phyloP scores from a whole-genome alignment of 2,329 filamentous ascomycete genomes.

The Pyricularia grisea region DNA sequence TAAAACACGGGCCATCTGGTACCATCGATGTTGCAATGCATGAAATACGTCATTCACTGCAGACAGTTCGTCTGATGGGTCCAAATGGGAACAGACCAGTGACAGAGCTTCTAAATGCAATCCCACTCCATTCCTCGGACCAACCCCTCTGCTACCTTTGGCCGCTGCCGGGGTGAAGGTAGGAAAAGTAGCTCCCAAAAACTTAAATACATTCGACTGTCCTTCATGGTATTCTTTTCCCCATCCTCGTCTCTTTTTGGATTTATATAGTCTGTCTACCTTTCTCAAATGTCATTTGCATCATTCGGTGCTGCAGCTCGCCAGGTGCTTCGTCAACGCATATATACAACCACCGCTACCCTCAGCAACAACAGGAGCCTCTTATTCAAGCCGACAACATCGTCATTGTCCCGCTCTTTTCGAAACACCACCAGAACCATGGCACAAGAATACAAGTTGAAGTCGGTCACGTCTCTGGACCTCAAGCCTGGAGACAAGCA shows the following conservation, averaged over 20 bases:
- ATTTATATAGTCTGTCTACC: neutral
- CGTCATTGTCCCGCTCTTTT: neutral
- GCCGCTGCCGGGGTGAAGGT: neutral
- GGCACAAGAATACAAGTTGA: conserved; percentile 59
- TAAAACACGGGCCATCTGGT: neutral
- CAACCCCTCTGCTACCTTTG: neutral
- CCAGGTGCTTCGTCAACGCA: neutral
- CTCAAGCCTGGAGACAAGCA: conserved; percentile 75
- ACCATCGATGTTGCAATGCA: neutral
- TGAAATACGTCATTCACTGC: neutral
- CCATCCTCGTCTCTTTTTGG: neutral
- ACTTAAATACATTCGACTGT: neutral
- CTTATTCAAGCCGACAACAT: neutral
- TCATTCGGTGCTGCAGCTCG: neutral
- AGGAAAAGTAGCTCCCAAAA: neutral
- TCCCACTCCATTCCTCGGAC: neutral
- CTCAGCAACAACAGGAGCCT: neutral
- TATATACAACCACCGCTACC: neutral
- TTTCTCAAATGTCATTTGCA: neutral
- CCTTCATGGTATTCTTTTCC: neutral
- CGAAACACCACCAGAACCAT: conserved; percentile 22
- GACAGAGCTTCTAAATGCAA: neutral
- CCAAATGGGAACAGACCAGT: neutral
- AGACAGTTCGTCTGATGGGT: neutral
- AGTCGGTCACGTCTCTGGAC: conserved; percentile 64